phyloP scores from a whole-genome alignment of 2,329 filamentous ascomycete genomes.

The Penicillium sp. region DNA sequence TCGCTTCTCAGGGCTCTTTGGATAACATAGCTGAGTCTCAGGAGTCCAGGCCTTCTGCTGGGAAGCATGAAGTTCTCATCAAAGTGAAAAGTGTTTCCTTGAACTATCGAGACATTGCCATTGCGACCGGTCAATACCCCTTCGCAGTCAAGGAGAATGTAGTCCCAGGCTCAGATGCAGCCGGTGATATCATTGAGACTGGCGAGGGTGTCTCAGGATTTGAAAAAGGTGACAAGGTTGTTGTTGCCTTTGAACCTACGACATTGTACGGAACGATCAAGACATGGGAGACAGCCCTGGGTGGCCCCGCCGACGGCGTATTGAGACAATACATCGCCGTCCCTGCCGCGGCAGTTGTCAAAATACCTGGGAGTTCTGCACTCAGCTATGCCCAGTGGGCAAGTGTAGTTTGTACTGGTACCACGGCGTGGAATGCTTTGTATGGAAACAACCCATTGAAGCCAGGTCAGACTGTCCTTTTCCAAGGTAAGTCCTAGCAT shows the following conservation, averaged over 20 bases:
- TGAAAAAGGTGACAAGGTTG: conserved; percentile 53
- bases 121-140: conserved; percentile 49
- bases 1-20: conserved; percentile 8
- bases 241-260: conserved; percentile 10
- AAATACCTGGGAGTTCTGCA: conserved; percentile 29
- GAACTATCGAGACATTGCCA: conserved; percentile 42
- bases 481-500: conserved; percentile 24
- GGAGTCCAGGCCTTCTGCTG: conserved; percentile 42
- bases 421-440: conserved; percentile 46
- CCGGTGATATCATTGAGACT: conserved; percentile 39
- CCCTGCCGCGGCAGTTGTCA: conserved; percentile 33
- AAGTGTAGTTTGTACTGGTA: conserved; percentile 39
- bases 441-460: conserved; percentile 34
- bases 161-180: conserved; percentile 42
- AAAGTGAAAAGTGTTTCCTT: conserved; percentile 49
- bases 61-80: conserved; percentile 64
- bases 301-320: conserved; percentile 35
- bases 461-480: conserved; percentile 18
- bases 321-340: conserved; percentile 41
- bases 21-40: conserved; percentile 7
- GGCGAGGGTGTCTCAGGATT: conserved; percentile 6
- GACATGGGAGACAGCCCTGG: conserved; percentile 17
- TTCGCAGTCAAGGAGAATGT: conserved; percentile 49
- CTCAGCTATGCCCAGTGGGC: conserved; percentile 34
- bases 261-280: conserved; percentile 8